Evolutionary conservation across 2,329 filamentous ascomycete genomes (phyloP), one percentile per base, ranked within the genome.

Genomic region (Zymoseptoria pseudotritici): DNA sequence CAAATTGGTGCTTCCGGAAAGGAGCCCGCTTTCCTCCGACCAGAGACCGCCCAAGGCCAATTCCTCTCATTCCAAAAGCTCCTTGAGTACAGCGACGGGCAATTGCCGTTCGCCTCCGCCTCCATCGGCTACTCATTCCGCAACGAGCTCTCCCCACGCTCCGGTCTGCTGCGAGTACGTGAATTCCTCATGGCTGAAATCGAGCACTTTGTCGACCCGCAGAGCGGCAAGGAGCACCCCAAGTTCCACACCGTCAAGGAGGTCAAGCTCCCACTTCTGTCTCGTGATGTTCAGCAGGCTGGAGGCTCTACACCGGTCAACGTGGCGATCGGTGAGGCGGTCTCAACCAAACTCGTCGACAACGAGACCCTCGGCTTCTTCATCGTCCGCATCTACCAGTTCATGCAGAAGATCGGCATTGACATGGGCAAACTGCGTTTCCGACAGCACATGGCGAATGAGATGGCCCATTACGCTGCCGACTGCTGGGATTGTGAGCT

Each of bases 111-210:
- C 72, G 94, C 94, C 13, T 97, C 93, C 55, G 94, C 94, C 53
- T 96, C 90, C 49, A 95, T 99, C 73, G 94, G 94, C 77, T 96
- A 96, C 78, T 97, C 93, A 1, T 97, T 96, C 83, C 86, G 94
- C 70, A 99, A 99, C 74, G 94, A 99, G 74, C 97, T 99, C 69
- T 97, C 94, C 0, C 94, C 94, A 9, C 86, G 94, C 58, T 85
- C 90, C 65, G 94, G 94, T 77, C 86, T 99, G 50, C 79, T 99
- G 60, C 89, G 94, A 69, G 94, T 99, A 51, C 90, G 94, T 69
- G 94, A 99, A 76, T 97, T 99, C 79, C 78, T 97, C 69, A 97
- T 99, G 94, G 94, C 93, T 22, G 94, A 99, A 78, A 96, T 99
- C 69, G 94, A 99, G 80, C 94, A 99, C 76, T 99, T 90, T 73